Conservation (phyloP, 2,329 filamentous ascomycete genomes). For the Knufia petricola region DNA sequence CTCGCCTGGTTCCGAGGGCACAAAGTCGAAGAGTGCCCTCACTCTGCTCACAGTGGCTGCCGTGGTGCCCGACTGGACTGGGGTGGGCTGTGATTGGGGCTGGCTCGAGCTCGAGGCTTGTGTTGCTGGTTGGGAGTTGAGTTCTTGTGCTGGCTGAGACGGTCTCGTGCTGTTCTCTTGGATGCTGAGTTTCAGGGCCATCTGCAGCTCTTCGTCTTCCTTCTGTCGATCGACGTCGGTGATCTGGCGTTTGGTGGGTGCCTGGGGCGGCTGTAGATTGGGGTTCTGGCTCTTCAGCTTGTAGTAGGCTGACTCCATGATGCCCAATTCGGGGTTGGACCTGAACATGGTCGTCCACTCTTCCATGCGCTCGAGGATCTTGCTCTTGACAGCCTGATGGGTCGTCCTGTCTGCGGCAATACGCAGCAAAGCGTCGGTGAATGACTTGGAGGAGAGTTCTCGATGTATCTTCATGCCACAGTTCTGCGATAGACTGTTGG, state of each 20-base stretch:
- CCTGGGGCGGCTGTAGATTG: constrained; percentile 80
- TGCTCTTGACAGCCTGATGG: constrained; percentile 90
- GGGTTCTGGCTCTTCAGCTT: constrained; percentile 76
- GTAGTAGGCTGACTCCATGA: constrained; percentile 93
- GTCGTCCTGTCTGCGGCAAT: constrained; percentile 91
- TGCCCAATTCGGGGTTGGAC: constrained; percentile 79
- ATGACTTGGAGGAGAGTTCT: constrained; percentile 80
- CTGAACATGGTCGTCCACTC: constrained; percentile 95
- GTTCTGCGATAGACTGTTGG: constrained; percentile 85
- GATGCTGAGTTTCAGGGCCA: constrained; percentile 84
- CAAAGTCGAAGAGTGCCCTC: constrained; percentile 86
- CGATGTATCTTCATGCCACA: constrained; percentile 79
- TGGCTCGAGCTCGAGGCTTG: constrained; percentile 26
- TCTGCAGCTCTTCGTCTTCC: constrained; percentile 94
- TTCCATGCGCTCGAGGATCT: constrained; percentile 93
- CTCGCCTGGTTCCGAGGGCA: constrained; percentile 86
- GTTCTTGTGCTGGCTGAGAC: constrained; percentile 26
- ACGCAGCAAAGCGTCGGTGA: constrained; percentile 85
- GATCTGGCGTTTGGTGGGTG: constrained; percentile 84
- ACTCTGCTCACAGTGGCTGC: constrained; percentile 94
- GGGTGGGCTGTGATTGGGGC: constrained; percentile 34
- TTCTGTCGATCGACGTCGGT: constrained; percentile 84
- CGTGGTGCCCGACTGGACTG: constrained; percentile 72
- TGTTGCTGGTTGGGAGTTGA: constrained; percentile 5
- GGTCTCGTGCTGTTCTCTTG: constrained; percentile 60